Conservation (phyloP, 192 early-diverging fungal species). For the Backusella liffmaniae region DNA sequence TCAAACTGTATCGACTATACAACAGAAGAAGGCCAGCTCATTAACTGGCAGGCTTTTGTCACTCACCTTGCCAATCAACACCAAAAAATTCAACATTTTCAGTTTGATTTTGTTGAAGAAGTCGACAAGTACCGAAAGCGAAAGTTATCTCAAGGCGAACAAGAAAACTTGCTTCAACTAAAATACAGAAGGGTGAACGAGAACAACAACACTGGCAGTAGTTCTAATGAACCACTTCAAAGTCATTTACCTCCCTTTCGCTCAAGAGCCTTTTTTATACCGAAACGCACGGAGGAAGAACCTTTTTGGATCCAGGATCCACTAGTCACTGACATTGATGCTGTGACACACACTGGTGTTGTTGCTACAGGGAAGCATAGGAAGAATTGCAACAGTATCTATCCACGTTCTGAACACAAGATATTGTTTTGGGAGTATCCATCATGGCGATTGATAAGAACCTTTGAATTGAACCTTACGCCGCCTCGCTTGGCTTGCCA, state of each 20-base stretch:
- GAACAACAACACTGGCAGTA: not conserved
- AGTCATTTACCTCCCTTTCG: not conserved
- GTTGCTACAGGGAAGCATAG: slow-evolving; percentile 39
- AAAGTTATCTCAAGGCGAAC: not conserved
- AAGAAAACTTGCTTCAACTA: not conserved
- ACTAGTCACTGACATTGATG: slow-evolving; percentile 33
- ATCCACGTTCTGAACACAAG: slow-evolving; percentile 27
- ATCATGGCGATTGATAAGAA: slow-evolving; percentile 24
- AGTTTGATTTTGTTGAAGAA: slow-evolving; percentile 14
- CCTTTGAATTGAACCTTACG: slow-evolving; percentile 30
- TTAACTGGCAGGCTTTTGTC: slow-evolving; percentile 36
- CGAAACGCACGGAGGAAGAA: not conserved
- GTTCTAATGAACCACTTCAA: not conserved
- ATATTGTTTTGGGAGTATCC: slow-evolving; percentile 38
- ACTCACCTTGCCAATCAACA: slow-evolving; percentile 21
- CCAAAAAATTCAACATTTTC: slow-evolving; percentile 5
- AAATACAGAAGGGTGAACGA: not conserved
- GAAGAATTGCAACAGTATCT: not conserved
- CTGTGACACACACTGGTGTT: slow-evolving; percentile 18
- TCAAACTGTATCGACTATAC: slow-evolving; percentile 20
- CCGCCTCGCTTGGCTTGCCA: slow-evolving; percentile 32
- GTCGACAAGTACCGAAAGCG: slow-evolving; percentile 5
- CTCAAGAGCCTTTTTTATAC: slow-evolving; percentile 14
- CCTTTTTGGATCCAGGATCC: slow-evolving; percentile 38
- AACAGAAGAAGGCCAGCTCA: not conserved